Evolutionary conservation across 2,329 filamentous ascomycete genomes (phyloP).

Genomic region (Chrysoporthe puriensis): DNA sequence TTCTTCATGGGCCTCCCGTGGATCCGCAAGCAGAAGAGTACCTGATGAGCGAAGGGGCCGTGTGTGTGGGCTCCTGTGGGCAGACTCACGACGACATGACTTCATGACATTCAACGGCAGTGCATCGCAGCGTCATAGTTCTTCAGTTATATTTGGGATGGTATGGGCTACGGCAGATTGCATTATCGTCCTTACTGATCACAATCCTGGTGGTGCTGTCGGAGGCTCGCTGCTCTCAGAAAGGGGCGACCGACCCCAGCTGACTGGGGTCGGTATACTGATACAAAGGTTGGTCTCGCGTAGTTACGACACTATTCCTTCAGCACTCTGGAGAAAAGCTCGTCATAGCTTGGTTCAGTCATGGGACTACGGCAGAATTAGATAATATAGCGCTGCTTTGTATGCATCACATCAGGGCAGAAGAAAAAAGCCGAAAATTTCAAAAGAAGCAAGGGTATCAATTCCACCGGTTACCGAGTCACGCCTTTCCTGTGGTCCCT

Average conservation of each 20-base stretch:
- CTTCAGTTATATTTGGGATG: neutral
- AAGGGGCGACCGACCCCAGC: no score
- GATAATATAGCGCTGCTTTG: neutral
- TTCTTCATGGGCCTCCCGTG: constrained; percentile 15
- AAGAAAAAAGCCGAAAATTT: neutral
- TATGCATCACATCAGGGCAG: neutral
- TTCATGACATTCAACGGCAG: neutral
- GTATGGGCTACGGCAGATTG: neutral
- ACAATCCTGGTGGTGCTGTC: neutral
- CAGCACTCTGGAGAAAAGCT: neutral
- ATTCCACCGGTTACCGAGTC: neutral
- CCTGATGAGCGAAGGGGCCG: no score
- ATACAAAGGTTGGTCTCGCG: no score
- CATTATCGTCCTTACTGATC: neutral
- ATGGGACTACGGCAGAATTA: neutral
- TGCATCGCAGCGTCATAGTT: neutral
- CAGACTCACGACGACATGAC: neutral
- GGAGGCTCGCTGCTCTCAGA: no score
- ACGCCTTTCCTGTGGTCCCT: constrained; percentile 3
- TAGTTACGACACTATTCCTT: neutral
- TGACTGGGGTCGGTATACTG: no score
- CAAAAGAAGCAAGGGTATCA: constrained; percentile 1
- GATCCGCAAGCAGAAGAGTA: constrained; percentile 9
- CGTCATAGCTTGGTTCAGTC: neutral
- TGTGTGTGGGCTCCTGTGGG: no score